phyloP scores from a whole-genome alignment of 1,139 yeast species.

The Candida albicans region DNA sequence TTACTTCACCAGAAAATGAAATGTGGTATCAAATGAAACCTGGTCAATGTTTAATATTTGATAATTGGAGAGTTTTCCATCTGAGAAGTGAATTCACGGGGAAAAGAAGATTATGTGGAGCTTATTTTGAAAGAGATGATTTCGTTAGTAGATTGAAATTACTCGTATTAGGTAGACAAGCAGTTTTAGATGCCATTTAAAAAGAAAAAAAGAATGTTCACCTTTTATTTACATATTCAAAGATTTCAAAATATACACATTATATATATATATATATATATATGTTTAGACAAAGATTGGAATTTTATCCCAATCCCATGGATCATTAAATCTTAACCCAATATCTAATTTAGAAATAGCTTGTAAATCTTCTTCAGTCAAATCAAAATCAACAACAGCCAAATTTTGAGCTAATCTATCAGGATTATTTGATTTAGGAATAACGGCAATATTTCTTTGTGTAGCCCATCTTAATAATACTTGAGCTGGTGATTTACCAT shows the following conservation, averaged over 20 bases:
- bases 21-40: slow-evolving; percentile 60
- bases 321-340: slow-evolving; percentile 80
- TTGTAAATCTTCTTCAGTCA: slow-evolving; percentile 54
- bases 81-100: slow-evolving; percentile 73
- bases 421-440: slow-evolving; percentile 71
- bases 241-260: no score
- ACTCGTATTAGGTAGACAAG: slow-evolving; percentile 52
- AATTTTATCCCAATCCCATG: slow-evolving; percentile 70
- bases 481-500: slow-evolving; percentile 58
- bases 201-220: not conserved
- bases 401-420: slow-evolving; percentile 62
- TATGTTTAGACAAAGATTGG: slow-evolving; percentile 45
- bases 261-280: not conserved
- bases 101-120: slow-evolving; percentile 74
- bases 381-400: slow-evolving; percentile 52
- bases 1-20: slow-evolving; percentile 54
- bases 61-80: slow-evolving; percentile 77
- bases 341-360: slow-evolving; percentile 59
- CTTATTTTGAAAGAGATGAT: slow-evolving; percentile 70
- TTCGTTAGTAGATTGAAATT: slow-evolving; percentile 57
- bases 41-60: slow-evolving; percentile 69
- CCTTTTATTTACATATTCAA: no score
- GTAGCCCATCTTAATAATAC: slow-evolving; percentile 81
- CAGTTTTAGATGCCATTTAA: slow-evolving; percentile 39
- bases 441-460: slow-evolving; percentile 68